phyloP scores from a whole-genome alignment of 148 eudicot genomes.

The Nepenthes gracilis region DNA sequence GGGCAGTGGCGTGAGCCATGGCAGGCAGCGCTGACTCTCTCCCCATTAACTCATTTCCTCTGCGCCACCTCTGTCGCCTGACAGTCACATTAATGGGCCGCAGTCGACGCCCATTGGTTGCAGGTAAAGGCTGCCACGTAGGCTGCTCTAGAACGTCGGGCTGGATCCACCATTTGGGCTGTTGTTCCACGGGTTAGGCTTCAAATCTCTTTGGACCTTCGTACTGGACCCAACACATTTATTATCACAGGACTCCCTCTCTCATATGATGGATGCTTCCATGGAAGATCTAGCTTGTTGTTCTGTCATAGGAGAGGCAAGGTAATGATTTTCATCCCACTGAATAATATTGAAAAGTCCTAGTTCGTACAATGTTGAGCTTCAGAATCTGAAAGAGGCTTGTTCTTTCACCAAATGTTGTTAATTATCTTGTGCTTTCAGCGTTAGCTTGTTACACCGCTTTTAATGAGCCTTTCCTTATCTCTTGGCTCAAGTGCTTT shows the following conservation, averaged over 20 bases:
- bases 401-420: not conserved
- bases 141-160: too few species aligned
- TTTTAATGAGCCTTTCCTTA: not conserved
- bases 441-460: too few species aligned
- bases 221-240: not conserved
- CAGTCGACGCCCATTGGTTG: too few species aligned
- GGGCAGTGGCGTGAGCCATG: too few species aligned
- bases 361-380: not conserved
- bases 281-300: slow-evolving; percentile 97
- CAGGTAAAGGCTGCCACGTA: too few species aligned
- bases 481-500: not conserved
- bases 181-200: not conserved
- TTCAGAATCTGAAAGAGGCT: not conserved
- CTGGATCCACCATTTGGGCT: too few species aligned
- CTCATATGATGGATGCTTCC: slow-evolving; percentile 91
- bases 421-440: too few species aligned
- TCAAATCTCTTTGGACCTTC: not conserved
- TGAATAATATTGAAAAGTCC: not conserved
- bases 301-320: slow-evolving; percentile 98
- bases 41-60: too few species aligned
- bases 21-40: too few species aligned
- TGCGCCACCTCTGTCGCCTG: too few species aligned
- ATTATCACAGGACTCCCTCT: slow-evolving; percentile 49
- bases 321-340: slow-evolving; percentile 25
- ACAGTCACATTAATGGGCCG: too few species aligned